Evolutionary conservation across 805 yeast genomes (phyloP), one percentile per base, ranked within the genome.

Genomic region (Ogataea siamensis): DNA sequence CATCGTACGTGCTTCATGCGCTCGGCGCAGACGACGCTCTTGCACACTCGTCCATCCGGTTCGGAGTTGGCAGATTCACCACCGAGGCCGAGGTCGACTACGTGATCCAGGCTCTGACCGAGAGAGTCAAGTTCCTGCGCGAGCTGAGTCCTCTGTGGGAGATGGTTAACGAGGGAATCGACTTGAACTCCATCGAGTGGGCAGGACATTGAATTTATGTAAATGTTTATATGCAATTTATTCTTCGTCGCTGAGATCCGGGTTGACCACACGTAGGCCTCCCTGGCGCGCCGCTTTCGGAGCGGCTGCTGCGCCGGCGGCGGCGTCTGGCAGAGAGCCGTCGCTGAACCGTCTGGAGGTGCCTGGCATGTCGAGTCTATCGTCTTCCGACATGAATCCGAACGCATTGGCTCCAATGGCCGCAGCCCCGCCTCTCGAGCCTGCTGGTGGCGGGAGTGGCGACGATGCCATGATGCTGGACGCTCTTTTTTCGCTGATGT

Each of bases 161-260:
- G 69, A 89, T 93, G 98, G 96, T 87, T 41, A 96, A 93, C 66
- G 98, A 93, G 50, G 99, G 99, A 51, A 91, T 93, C 55, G 99
- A 93, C 60, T 71, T 93, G 62, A 76, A 83, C 57, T 75, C 94
- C 22, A 93, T 93, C 55, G 95, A 93, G 68, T 93, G 99, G 99
- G 86, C 96, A 43, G 98, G 96, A 49, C 99, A 93, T 66, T 93
- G 36, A 27, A 18, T 24, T 37, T 25, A 31, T 34, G 32, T 20
- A 23, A 25, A 30, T 28, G 28, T 34, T 17, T 33, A 39, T 39
- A 38, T 38, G 37, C 41, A 29, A 27, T 38, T 34, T 27, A 42
- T 28, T 46, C 45, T 6, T 37, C 42, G 37, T 46, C 57, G 45
- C 51, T 49, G 22, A 53, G 37, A 39, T 61, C 66, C 2, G 66